Evolutionary conservation across 176 grass and related monocot species (phyloP), one percentile per base, ranked within the genome.

Genomic region (Aegilops sharonensis): DNA sequence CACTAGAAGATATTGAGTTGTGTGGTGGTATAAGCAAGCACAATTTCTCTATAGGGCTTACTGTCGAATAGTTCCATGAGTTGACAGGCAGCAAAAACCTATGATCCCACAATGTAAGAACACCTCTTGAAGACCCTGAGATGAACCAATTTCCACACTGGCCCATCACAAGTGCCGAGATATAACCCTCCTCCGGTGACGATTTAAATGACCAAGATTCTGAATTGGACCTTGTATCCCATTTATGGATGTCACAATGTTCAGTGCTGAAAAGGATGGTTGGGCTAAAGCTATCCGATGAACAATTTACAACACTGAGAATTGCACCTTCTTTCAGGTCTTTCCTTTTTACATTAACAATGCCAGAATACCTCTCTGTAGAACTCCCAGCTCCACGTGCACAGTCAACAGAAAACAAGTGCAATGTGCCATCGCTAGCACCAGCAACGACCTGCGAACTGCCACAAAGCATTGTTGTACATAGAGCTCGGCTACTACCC

Each of bases 71-170:
- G 9, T 94, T 85, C 97, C 97, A 98, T n/a, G 92, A 92, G 76
- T 95, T 95, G 56, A 95, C 97, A 82, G 97, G 97, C 73, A 98
- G 85, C 77, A 98, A 80, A 84, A 98, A 98, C 88, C 97, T 98
- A 63, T 95, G 75, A 78, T 98, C 97, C 97, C 97, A 98, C 81
- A 98, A 78, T 29, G 94, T 95, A 89, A 98, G 90, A 73, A 92
- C 79, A 9, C 97, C 97, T 79, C 97, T 95, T 47, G 97, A 95
- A 88, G 97, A 98, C 66, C 97, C 97, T 23, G 97, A 94, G 23
- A 98, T 89, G 82, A 98, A 98, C 97, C 97, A 98, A 86, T 98
- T 95, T 59, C 94, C 92, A 61, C 94, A 98, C 56, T 92, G 94
- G 20, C 97, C 92, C 88, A 98, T 87, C 66, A 95, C 90, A 82